A percentile compares a stretch with the other conserved stretches of the same genome.
Conservation (phyloP, 306 rosid species). For the Vigna angularis region DNA sequence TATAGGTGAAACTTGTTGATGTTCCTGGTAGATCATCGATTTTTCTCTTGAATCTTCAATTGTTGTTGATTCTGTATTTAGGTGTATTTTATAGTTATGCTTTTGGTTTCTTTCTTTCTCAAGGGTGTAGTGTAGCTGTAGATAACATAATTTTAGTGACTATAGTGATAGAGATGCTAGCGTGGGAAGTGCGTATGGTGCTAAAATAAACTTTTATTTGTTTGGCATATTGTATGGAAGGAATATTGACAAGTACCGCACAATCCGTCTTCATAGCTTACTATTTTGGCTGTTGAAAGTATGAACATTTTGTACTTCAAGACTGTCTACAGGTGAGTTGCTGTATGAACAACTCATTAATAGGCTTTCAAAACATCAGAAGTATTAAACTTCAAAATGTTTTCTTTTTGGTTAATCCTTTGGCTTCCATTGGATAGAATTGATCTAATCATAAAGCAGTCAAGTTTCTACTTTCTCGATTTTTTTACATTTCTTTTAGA, state of each 20-base stretch:
- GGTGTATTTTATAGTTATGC: conserved; percentile 21
- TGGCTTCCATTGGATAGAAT: conserved; percentile 19
- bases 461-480: conserved; percentile 1
- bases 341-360: neutral
- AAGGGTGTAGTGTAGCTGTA: neutral
- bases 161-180: conserved; percentile 12
- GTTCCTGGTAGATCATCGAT: conserved; percentile 30
- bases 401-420: neutral
- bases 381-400: conserved; percentile 13
- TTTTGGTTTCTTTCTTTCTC: neutral
- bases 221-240: conserved; percentile 11
- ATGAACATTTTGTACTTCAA: neutral
- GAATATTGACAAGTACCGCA: conserved; percentile 10
- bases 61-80: conserved; percentile 10
- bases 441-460: neutral
- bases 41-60: conserved; percentile 27
- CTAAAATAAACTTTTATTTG: neutral
- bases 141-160: neutral
- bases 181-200: neutral
- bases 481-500: neutral
- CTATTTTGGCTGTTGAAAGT: conserved; percentile 16
- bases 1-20: conserved; percentile 24
- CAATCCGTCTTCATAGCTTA: conserved; percentile 1
- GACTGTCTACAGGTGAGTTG: conserved; percentile 7
- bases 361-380: neutral